Evolutionary conservation across 495 filamentous ascomycete species (phyloP).

Genomic region (Talaromyces ruber): DNA sequence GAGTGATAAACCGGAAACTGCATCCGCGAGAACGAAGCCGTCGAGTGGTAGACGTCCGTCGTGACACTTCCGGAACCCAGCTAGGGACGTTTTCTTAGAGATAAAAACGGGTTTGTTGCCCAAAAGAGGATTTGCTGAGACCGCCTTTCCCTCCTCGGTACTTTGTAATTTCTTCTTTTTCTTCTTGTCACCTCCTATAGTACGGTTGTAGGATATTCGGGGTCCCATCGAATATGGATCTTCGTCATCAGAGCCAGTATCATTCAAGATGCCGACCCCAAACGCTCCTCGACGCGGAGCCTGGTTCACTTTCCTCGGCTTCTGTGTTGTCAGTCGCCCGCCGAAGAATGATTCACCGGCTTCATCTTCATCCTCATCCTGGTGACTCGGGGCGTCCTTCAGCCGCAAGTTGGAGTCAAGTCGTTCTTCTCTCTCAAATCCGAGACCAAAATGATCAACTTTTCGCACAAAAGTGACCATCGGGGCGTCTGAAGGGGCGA

Average conservation of each 20-base stretch:
- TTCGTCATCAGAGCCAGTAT: slow-evolving; percentile 95
- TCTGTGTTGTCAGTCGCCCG: slow-evolving; percentile 18
- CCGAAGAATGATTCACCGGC: slow-evolving; percentile 38
- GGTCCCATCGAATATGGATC: slow-evolving; percentile 91
- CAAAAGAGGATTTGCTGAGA: slow-evolving; percentile 54
- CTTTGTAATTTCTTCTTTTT: slow-evolving; percentile 55
- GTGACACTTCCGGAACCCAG: slow-evolving; percentile 68
- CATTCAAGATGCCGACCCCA: slow-evolving; percentile 85
- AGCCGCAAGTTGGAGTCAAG: slow-evolving; percentile 20
- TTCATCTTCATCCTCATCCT: slow-evolving; percentile 40
- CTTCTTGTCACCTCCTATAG: slow-evolving; percentile 80
- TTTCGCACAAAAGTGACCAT: slow-evolving; percentile 74
- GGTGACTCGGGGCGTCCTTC: slow-evolving; percentile 7
- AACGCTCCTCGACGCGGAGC: slow-evolving; percentile 56
- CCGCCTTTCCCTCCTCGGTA: slow-evolving; percentile 24
- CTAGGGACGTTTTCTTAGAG: slow-evolving; percentile 59
- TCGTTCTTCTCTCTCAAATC: slow-evolving; percentile 60
- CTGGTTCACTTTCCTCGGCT: slow-evolving; percentile 36
- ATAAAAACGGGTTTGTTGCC: slow-evolving; percentile 67
- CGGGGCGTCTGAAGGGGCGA: slow-evolving; percentile 78
- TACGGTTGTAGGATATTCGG: slow-evolving; percentile 78
- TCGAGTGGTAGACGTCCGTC: slow-evolving; percentile 81
- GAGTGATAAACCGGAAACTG: slow-evolving; percentile 41
- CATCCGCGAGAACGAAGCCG: slow-evolving; percentile 73
- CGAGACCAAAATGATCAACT: slow-evolving; percentile 72